A percentile compares a stretch with the other conserved stretches of the same genome.
These are phyloP conservation scores for Samsoniella hepiali DNA, from an alignment of 2,329 filamentous ascomycete genomes.

Conservation along the genomic window DNA sequence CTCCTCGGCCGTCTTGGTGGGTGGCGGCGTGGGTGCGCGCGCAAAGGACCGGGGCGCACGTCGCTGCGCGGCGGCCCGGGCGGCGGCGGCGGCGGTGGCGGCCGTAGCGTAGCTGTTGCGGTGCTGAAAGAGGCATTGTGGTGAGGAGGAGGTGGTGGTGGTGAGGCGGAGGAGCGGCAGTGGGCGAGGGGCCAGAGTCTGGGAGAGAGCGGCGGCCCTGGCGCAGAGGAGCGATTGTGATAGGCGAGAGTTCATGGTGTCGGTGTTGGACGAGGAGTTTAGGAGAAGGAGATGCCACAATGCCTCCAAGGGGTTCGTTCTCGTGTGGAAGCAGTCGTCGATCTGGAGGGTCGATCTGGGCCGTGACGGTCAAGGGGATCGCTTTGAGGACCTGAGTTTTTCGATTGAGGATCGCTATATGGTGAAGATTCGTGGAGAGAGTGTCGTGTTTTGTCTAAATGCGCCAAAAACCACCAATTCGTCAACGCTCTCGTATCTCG, in stretches of 20 bases:
- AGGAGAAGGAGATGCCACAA: not conserved
- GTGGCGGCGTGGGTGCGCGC: constrained; percentile 29
- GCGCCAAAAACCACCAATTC: not conserved
- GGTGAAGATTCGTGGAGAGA: not conserved
- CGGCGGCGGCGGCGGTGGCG: constrained; percentile 10
- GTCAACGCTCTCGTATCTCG: not conserved
- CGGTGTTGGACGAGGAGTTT: not conserved
- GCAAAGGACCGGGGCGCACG: constrained; percentile 21
- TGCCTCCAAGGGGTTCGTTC: not conserved
- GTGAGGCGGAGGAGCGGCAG: not conserved
- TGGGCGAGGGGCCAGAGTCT: not conserved
- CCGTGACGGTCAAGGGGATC: not conserved
- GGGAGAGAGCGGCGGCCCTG: not conserved
- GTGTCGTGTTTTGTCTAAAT: not conserved
- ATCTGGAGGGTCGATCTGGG: not conserved
- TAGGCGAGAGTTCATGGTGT: constrained; percentile 11
- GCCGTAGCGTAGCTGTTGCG: constrained; percentile 12
- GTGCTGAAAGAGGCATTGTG: not conserved
- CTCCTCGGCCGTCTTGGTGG: constrained; percentile 31
- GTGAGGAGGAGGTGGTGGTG: not conserved
- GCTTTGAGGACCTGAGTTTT: not conserved
- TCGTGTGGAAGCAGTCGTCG: not conserved
- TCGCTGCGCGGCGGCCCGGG: constrained; percentile 6
- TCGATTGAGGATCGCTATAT: not conserved
- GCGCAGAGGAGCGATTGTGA: constrained; percentile 19